A percentile compares a stretch with the other conserved stretches of the same genome.
These are phyloP conservation scores for Melianthus villosus DNA, from an alignment of 441 rosid species.

Conservation along the genomic window DNA sequence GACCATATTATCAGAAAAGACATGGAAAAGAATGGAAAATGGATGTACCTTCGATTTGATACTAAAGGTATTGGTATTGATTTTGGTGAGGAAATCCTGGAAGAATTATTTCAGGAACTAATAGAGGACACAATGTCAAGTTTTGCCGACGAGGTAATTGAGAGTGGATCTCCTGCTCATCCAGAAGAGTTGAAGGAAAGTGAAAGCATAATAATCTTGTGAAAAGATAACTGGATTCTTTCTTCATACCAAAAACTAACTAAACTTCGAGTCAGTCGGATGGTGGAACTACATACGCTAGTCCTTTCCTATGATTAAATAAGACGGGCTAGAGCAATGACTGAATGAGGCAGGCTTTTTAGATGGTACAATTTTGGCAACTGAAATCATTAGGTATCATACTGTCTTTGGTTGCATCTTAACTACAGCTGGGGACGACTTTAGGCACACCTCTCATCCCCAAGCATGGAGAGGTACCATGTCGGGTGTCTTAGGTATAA, in stretches of 20 bases:
- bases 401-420: too few relatives aligned
- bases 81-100: slow-evolving; percentile 40
- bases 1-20: slow-evolving; percentile 68
- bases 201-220: slow-evolving; percentile 7
- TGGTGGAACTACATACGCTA: slow-evolving; percentile 8
- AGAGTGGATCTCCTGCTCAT: slow-evolving; percentile 6
- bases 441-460: too few relatives aligned
- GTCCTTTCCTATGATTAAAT: slow-evolving; percentile 3
- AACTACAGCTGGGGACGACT: too few relatives aligned
- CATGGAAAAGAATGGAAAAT: slow-evolving; percentile 36
- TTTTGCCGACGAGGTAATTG: slow-evolving; percentile 12
- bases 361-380: too few relatives aligned
- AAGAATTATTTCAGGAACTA: too few relatives aligned
- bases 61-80: slow-evolving; percentile 32
- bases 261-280: slow-evolving; percentile 3
- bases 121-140: slow-evolving; percentile 34
- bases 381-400: too few relatives aligned
- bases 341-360: too few relatives aligned
- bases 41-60: slow-evolving; percentile 57
- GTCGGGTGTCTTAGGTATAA: too few relatives aligned
- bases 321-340: slow-evolving; percentile 4
- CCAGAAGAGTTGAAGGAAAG: slow-evolving; percentile 12
- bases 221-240: slow-evolving; percentile 6
- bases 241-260: slow-evolving; percentile 10
- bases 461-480: too few relatives aligned